These are phyloP conservation scores for Priceomyces castillae DNA, from an alignment of 805 yeast species.

Conservation along the genomic window DNA sequence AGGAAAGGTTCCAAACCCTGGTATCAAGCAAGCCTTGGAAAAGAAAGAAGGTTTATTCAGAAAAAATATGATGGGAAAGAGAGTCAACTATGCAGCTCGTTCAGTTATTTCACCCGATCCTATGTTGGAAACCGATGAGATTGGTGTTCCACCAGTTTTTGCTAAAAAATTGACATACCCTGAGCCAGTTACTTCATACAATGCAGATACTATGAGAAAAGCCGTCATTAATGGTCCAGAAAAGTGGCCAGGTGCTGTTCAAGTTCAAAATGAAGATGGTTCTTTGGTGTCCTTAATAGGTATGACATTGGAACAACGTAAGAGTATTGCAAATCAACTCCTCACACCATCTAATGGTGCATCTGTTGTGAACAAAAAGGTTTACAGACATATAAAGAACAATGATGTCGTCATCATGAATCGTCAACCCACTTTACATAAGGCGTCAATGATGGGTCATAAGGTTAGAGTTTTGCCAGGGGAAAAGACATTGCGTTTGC, in stretches of 20 bases:
- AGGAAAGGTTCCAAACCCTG: slow-evolving; percentile 79
- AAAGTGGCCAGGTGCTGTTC: slow-evolving; percentile 98
- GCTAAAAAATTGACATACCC: slow-evolving; percentile 95
- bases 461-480: slow-evolving; percentile 95
- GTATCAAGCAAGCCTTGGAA: slow-evolving; percentile 95
- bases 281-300: slow-evolving; percentile 74
- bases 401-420: slow-evolving; percentile 96
- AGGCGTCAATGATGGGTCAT: slow-evolving; percentile 99
- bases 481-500: slow-evolving; percentile 93
- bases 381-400: slow-evolving; percentile 89
- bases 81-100: slow-evolving; percentile 98
- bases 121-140: slow-evolving; percentile 93
- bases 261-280: slow-evolving; percentile 95
- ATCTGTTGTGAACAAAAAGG: slow-evolving; percentile 83
- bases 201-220: slow-evolving; percentile 84
- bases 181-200: slow-evolving; percentile 93
- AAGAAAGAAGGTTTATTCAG: slow-evolving; percentile 98
- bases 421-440: slow-evolving; percentile 98
- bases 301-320: slow-evolving; percentile 91
- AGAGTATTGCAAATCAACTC: slow-evolving; percentile 90
- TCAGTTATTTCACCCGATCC: slow-evolving; percentile 99
- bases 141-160: slow-evolving; percentile 98
- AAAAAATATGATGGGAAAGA: slow-evolving; percentile 99
- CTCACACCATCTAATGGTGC: slow-evolving; percentile 75
- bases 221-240: slow-evolving; percentile 98